These are phyloP conservation scores for Cladorrhinum sp. DNA, from an alignment of 2,329 filamentous ascomycete genomes.

Conservation along the genomic window DNA sequence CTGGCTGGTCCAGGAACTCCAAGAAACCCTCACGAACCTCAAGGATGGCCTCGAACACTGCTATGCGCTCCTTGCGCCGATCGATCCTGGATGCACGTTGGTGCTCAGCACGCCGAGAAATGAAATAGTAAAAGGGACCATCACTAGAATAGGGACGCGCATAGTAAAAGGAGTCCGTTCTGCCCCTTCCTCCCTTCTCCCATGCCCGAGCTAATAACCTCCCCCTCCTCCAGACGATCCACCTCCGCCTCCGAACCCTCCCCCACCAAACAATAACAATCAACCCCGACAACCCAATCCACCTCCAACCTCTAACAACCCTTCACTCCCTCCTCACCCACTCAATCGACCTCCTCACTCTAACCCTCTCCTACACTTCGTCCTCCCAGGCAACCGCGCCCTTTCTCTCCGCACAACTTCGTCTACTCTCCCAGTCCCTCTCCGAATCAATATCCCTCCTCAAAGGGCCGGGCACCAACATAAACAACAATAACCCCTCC, in stretches of 20 bases:
- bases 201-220: constrained; percentile 3
- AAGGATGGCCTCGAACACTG: constrained; percentile 79
- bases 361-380: constrained; percentile 71
- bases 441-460: constrained; percentile 50
- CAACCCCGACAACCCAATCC: constrained; percentile 48
- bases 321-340: constrained; percentile 77
- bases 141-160: constrained; percentile 85
- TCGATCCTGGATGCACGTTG: constrained; percentile 82
- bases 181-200: neutral
- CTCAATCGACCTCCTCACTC: constrained; percentile 76
- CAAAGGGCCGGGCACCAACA: constrained; percentile 53
- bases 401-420: constrained; percentile 55
- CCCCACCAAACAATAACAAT: constrained; percentile 49
- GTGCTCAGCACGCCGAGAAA: constrained; percentile 83
- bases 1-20: constrained; percentile 53
- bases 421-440: constrained; percentile 54
- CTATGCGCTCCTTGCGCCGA: constrained; percentile 77
- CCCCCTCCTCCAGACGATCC: constrained; percentile 60
- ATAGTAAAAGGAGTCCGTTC: constrained; percentile 80
- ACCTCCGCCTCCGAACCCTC: constrained; percentile 71
- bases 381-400: constrained; percentile 44
- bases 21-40: constrained; percentile 47
- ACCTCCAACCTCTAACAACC: constrained; percentile 66
- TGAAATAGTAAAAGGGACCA: constrained; percentile 86
- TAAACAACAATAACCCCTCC: neutral